Conservation (phyloP, 2,329 filamentous ascomycete genomes). For the Huntiella decipiens region DNA sequence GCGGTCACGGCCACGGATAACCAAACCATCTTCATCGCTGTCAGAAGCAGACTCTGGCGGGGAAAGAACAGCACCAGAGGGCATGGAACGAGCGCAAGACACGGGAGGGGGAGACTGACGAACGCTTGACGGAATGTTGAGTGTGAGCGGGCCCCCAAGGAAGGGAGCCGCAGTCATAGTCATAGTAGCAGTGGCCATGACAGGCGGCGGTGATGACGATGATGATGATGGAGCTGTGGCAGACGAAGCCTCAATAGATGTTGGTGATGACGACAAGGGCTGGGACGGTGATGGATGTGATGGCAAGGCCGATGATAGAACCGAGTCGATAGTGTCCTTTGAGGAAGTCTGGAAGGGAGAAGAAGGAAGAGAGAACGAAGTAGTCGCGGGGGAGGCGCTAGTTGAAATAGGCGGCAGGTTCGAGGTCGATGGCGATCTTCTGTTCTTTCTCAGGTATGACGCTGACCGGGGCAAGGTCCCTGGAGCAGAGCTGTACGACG, state of each 20-base stretch:
- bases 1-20: conserved; percentile 28
- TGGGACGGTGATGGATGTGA: neutral
- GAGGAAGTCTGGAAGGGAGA: conserved; percentile 7
- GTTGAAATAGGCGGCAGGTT: conserved; percentile 5
- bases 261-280: conserved; percentile 4
- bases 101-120: conserved; percentile 72
- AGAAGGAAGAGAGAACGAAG: neutral
- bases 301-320: conserved; percentile 4
- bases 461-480: conserved; percentile 42
- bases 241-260: conserved; percentile 2
- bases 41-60: conserved; percentile 70
- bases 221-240: conserved; percentile 3
- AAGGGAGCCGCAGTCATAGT: conserved; percentile 8
- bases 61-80: conserved; percentile 69
- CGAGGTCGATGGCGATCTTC: conserved; percentile 32
- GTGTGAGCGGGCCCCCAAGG: conserved; percentile 12
- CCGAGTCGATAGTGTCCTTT: conserved; percentile 4
- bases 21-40: conserved; percentile 41
- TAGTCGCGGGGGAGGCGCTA: conserved; percentile 2
- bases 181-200: conserved; percentile 11
- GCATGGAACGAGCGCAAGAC: conserved; percentile 53
- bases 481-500: conserved; percentile 30
- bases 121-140: conserved; percentile 39
- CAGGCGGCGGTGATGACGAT: conserved; percentile 1
- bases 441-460: conserved; percentile 45